These are phyloP conservation scores for Hymenoscyphus infarciens DNA, from an alignment of 2,329 filamentous ascomycete species.

Conservation along the genomic window DNA sequence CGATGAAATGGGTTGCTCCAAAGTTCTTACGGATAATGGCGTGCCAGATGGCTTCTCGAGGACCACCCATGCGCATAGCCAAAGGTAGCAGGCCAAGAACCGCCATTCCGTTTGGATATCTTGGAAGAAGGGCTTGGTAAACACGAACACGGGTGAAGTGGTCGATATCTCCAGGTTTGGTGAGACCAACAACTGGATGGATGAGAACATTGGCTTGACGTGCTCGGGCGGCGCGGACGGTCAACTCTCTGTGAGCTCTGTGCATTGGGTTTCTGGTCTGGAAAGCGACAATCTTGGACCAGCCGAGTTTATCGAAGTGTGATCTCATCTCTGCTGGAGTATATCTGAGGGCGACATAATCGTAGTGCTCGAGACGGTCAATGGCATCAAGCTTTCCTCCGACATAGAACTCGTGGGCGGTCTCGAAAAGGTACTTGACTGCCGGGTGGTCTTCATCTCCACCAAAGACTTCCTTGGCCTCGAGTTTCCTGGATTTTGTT, in stretches of 20 bases:
- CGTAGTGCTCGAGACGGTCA: slow-evolving; percentile 95
- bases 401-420: slow-evolving; percentile 82
- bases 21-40: slow-evolving; percentile 99
- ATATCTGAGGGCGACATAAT: slow-evolving; percentile 94
- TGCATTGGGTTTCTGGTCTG: slow-evolving; percentile 99
- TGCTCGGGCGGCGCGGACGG: slow-evolving; percentile 89
- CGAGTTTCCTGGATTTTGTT: slow-evolving; percentile 60
- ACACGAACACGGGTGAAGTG: slow-evolving; percentile 99
- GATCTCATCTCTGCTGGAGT: slow-evolving; percentile 90
- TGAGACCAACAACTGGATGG: slow-evolving; percentile 96
- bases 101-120: slow-evolving; percentile 99
- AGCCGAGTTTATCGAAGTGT: slow-evolving; percentile 99
- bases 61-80: slow-evolving; percentile 98
- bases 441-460: slow-evolving; percentile 89
- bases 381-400: slow-evolving; percentile 95
- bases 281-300: slow-evolving; percentile 96
- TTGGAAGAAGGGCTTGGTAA: slow-evolving; percentile 92
- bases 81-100: slow-evolving; percentile 90
- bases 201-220: slow-evolving; percentile 98
- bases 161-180: slow-evolving; percentile 98
- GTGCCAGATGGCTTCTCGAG: slow-evolving; percentile 98
- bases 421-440: slow-evolving; percentile 81
- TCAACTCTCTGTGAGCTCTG: slow-evolving; percentile 95
- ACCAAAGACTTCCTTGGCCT: slow-evolving; percentile 93
- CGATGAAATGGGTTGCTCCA: slow-evolving; percentile 98